Evolutionary conservation across 2,329 filamentous ascomycete species (phyloP), one percentile per base, ranked within the genome.

Genomic region (Chaetothyriales sp.): DNA sequence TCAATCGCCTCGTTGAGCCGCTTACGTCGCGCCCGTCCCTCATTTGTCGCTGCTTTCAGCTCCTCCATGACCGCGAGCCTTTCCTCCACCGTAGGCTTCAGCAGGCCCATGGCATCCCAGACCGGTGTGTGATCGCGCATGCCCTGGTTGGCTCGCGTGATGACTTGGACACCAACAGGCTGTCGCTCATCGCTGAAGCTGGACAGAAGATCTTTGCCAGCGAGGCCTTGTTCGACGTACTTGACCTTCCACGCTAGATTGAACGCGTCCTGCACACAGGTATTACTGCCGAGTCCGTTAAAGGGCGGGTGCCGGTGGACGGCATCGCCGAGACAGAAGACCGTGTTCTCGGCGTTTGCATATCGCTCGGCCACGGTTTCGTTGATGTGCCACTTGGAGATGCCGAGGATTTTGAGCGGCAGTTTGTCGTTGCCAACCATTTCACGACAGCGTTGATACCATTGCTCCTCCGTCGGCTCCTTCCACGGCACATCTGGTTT

Each of bases 381-480:
- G 55, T 80, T 80, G 58, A 82, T 74, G 49, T 66, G 68, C 79
- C 79, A 83, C 55, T 73, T 75, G 7, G 73, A 73, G 5, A 78
- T 62, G 49, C 71, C 64, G n/a, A 78, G 50, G 46, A 81, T 70
- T 58, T 79, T 69, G 2, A 73, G 65, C 0, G 68, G 62, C 10
- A 75, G 62, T 0, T 70, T 69, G 25, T 75, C 72, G 57, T 80
- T 76, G 0, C 77, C 78, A 49, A 81, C 76, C 2, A 77, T 65
- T 25, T 75, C 65, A 32, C 65, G 67, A 1, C 78, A 65, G 3
- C 71, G 64, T 25, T 64, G 57, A 3, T 71, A 44, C 54, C 73
- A 76, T 58, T 77, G 70, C 5, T 73, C 73, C 1, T 67, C 54
- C 0, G 68, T 67, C 0, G 73, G 71, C n/a, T 66, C 65, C 51